Conservation (phyloP, 2,329 filamentous ascomycete genomes). For the Podosphaera xanthii region DNA sequence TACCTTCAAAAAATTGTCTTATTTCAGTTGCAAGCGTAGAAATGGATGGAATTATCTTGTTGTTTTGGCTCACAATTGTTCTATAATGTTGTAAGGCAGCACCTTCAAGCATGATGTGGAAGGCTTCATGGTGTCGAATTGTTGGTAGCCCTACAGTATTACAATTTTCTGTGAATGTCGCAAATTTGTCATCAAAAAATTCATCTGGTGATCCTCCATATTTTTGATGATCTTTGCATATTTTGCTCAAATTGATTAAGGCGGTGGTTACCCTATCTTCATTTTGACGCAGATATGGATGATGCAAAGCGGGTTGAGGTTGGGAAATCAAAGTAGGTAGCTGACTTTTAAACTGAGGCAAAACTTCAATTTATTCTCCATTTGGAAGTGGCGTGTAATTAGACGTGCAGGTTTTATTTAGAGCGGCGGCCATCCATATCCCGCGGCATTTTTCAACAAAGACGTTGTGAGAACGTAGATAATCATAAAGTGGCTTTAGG, state of each 20-base stretch:
- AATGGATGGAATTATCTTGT: neutral
- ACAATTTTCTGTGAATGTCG: neutral
- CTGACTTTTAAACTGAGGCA: neutral
- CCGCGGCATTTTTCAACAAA: neutral
- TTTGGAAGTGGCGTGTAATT: neutral
- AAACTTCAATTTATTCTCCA: neutral
- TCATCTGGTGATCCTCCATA: neutral
- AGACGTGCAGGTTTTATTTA: neutral
- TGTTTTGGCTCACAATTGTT: neutral
- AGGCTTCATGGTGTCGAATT: neutral
- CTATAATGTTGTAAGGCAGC: neutral
- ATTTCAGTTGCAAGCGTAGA: neutral
- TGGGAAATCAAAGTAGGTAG: constrained; percentile 11
- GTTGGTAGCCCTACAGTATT: neutral
- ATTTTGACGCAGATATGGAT: neutral
- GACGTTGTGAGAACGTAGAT: neutral
- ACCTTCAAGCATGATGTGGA: neutral
- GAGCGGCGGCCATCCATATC: neutral
- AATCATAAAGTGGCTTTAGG: neutral
- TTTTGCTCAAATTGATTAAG: neutral
- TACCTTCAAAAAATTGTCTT: neutral
- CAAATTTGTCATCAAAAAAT: neutral
- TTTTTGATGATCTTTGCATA: neutral
- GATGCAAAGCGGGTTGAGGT: neutral
- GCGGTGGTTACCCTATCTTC: neutral